Conservation (phyloP, 345 rosid species). For the Raphanus sativus region DNA sequence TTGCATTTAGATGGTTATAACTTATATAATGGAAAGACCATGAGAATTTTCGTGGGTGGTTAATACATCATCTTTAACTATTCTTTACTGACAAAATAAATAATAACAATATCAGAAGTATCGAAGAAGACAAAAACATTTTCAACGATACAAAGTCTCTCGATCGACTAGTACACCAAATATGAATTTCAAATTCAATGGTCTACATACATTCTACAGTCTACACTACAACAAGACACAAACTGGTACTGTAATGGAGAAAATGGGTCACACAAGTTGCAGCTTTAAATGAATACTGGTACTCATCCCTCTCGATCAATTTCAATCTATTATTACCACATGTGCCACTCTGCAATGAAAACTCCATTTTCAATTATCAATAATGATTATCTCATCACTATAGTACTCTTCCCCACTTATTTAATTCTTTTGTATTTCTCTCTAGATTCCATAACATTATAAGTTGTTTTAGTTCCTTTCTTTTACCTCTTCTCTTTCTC, state of each 20-base stretch:
- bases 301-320: neutral
- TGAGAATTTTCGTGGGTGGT: neutral
- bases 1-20: neutral
- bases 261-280: constrained; percentile 28
- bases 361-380: constrained; percentile 26
- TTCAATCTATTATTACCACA: constrained; percentile 13
- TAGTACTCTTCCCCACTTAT: constrained; percentile 39
- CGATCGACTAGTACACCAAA: constrained; percentile 27
- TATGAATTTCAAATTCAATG: constrained; percentile 19
- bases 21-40: neutral
- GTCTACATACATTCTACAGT: constrained; percentile 23
- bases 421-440: constrained; percentile 23
- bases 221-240: constrained; percentile 17
- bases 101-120: neutral
- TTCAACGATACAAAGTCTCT: constrained; percentile 23
- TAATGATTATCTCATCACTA: constrained; percentile 28
- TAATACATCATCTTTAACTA: neutral
- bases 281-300: constrained; percentile 27
- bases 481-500: constrained; percentile 27
- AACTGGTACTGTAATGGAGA: constrained; percentile 14
- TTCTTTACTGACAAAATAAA: neutral
- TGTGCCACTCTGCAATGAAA: constrained; percentile 31
- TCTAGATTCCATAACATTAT: constrained; percentile 22
- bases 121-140: constrained; percentile 22
- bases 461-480: constrained; percentile 15